Evolutionary conservation across 306 rosid genomes (phyloP).

Genomic region (Cicer judaicum): DNA sequence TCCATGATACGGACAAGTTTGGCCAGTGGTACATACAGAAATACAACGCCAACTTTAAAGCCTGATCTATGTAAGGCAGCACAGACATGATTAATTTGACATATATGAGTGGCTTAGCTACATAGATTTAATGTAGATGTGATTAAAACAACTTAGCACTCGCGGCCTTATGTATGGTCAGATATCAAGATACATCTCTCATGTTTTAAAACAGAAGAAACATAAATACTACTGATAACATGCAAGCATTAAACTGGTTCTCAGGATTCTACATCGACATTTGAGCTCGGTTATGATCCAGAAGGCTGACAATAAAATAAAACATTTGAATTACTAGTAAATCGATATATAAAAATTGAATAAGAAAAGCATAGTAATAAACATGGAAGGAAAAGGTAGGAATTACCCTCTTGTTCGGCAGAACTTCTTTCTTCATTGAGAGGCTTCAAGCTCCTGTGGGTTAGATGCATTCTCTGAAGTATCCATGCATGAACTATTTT

Average conservation of each 20-base stretch:
- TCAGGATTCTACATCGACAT: slow-evolving; percentile 44
- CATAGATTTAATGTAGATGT: slow-evolving; percentile 17
- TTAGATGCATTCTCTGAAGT: slow-evolving; percentile 63
- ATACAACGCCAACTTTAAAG: slow-evolving; percentile 18
- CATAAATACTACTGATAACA: slow-evolving; percentile 27
- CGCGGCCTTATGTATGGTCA: slow-evolving; percentile 42
- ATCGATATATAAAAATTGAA: slow-evolving; percentile 42
- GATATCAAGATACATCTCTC: slow-evolving; percentile 43
- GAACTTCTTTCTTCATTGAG: slow-evolving; percentile 56
- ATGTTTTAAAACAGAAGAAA: slow-evolving; percentile 41
- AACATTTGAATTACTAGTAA: slow-evolving; percentile 56
- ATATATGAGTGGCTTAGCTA: slow-evolving; percentile 32
- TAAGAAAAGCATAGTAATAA: slow-evolving; percentile 29
- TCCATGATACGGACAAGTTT: slow-evolving; percentile 1
- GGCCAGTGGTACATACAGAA: slow-evolving; percentile 9
- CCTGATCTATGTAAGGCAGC: slow-evolving; percentile 30
- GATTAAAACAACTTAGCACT: slow-evolving; percentile 28
- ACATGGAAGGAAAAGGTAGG: slow-evolving; percentile 56
- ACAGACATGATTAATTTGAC: slow-evolving; percentile 27
- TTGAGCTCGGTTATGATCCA: slow-evolving; percentile 50
- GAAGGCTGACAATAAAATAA: slow-evolving; percentile 60
- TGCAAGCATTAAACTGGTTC: slow-evolving; percentile 39
- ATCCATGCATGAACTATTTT: slow-evolving; percentile 57
- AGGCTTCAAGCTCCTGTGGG: slow-evolving; percentile 60
- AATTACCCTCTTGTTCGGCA: slow-evolving; percentile 58